Conservation (phyloP, 495 filamentous ascomycete genomes). For the Talaromyces wortmannii region DNA sequence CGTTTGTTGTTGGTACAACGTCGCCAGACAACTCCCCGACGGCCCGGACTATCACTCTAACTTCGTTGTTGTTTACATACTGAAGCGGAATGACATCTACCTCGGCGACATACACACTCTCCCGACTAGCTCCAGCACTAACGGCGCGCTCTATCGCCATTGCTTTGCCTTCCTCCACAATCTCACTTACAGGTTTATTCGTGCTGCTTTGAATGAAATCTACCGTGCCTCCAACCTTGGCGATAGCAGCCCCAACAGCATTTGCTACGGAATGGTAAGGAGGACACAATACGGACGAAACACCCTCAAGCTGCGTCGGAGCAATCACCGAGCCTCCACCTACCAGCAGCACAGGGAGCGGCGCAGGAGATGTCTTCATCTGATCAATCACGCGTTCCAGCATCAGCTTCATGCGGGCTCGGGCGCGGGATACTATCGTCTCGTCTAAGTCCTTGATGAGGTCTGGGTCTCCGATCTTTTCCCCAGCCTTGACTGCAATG, state of each 20-base stretch:
- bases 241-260: constrained; percentile 49
- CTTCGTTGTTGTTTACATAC: constrained; percentile 15
- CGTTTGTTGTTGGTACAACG: background rate
- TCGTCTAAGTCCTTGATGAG: background rate
- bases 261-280: constrained; percentile 35
- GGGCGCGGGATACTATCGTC: background rate
- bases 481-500: constrained; percentile 29
- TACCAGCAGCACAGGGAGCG: constrained; percentile 15
- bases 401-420: background rate
- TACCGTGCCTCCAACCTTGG: constrained; percentile 10
- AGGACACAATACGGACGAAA: background rate
- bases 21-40: background rate
- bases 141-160: constrained; percentile 24
- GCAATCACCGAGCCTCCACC: constrained; percentile 19
- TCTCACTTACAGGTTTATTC: constrained; percentile 16
- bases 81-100: constrained; percentile 15
- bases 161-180: constrained; percentile 21
- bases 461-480: constrained; percentile 23
- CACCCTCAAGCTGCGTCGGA: constrained; percentile 11
- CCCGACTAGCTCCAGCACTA: constrained; percentile 19
- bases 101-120: constrained; percentile 13
- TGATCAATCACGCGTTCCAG: constrained; percentile 4
- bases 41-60: background rate
- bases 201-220: constrained; percentile 27
- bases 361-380: background rate